Evolutionary conservation across 78 protist genomes (phyloP).

Genomic region (Dictyostelium purpureum): DNA sequence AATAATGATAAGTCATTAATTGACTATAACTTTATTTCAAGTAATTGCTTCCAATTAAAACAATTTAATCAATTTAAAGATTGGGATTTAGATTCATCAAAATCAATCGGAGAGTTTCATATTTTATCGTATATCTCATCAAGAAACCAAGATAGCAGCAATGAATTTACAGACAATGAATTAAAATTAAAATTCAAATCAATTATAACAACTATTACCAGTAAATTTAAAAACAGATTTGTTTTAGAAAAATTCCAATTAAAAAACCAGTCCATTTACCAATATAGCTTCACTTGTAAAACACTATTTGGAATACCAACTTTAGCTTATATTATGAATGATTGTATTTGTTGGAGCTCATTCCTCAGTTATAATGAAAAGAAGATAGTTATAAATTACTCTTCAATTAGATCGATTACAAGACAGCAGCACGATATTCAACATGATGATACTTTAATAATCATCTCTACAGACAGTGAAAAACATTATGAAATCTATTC

Average conservation of each 20-base stretch:
- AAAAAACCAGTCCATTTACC: neutral
- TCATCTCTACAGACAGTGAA: neutral
- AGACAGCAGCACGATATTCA: neutral
- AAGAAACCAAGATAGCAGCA: neutral
- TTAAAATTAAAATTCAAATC: neutral
- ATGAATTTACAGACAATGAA: too few relatives aligned
- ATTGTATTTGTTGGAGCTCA: slow-evolving; percentile 18
- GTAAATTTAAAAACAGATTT: neutral
- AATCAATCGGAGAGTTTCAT: neutral
- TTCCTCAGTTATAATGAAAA: slow-evolving; percentile 28
- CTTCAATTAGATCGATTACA: neutral
- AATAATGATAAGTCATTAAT: neutral
- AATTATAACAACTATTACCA: neutral
- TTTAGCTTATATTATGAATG: neutral
- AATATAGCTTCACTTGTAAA: slow-evolving; percentile 16
- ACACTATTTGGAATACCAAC: slow-evolving; percentile 46
- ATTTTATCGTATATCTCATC: neutral
- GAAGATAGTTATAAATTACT: neutral
- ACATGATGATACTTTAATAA: neutral
- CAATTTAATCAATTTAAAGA: neutral
- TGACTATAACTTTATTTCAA: neutral
- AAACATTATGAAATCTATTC: slow-evolving; percentile 12
- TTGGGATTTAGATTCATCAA: neutral
- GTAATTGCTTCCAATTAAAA: neutral
- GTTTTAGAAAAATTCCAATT: slow-evolving; percentile 6